Percentiles rank a stretch among this genome's conserved stretches.
Evolutionary conservation across 371 early-diverging fungal genomes (phyloP).

Genomic region (Mycotypha africana): DNA sequence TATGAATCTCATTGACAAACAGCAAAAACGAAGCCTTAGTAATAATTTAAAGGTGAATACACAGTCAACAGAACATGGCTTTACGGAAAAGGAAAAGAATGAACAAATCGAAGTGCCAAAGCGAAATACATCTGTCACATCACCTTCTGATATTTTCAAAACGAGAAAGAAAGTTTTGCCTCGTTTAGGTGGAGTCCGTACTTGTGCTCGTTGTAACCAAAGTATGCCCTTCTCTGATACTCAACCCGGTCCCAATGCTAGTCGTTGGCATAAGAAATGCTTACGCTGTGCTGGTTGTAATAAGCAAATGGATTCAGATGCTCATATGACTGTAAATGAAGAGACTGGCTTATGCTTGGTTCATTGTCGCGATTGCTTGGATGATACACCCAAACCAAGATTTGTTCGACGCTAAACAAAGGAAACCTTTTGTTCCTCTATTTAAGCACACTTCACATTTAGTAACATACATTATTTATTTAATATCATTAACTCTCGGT

Average conservation of each 20-base stretch:
- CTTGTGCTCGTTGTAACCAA: slow-evolving; percentile 44
- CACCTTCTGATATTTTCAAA: slow-evolving; percentile 15
- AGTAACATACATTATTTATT: neutral
- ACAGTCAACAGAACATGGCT: neutral
- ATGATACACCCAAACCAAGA: slow-evolving; percentile 16
- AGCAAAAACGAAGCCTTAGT: too few relatives aligned
- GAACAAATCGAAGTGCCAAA: neutral
- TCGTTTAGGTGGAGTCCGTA: slow-evolving; percentile 42
- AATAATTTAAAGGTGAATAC: too few relatives aligned
- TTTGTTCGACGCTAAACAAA: slow-evolving; percentile 12
- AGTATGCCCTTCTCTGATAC: slow-evolving; percentile 46
- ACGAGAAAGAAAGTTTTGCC: slow-evolving; percentile 27
- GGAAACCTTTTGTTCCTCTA: neutral
- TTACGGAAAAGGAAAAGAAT: neutral
- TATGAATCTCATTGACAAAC: neutral
- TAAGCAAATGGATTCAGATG: slow-evolving; percentile 51
- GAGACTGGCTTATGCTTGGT: slow-evolving; percentile 27
- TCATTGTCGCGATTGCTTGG: slow-evolving; percentile 44
- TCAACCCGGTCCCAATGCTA: slow-evolving; percentile 45
- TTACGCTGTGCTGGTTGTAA: slow-evolving; percentile 42
- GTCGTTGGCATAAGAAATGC: slow-evolving; percentile 53
- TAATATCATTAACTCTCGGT: neutral
- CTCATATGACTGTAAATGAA: slow-evolving; percentile 28
- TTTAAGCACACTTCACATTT: neutral
- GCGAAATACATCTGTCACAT: slow-evolving; percentile 4